Evolutionary conservation across 1,284 basidiomycete genomes (phyloP), one percentile per base, ranked within the genome.

Genomic region (Trametes polyzona): DNA sequence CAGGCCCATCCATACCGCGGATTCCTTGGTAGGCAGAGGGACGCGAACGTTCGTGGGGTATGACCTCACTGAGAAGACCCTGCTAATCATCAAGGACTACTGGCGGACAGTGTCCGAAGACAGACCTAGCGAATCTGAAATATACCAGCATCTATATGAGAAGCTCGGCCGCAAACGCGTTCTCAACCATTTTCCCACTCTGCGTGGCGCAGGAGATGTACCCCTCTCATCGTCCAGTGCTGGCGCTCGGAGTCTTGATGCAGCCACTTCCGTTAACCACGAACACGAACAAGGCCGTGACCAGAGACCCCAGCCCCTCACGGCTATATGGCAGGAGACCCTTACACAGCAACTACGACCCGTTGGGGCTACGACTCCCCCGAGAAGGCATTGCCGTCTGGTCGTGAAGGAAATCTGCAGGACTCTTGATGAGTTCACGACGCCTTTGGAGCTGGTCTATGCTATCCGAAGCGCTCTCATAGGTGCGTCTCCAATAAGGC

Each of bases 1-100:
- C 10, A 17, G 46, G 5, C 33, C 46, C 7, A 2, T 9, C 16
- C 24, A 9, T 21, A 24, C 21, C 6, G 4, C 9, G n/a, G 33
- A 2, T 1, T 26, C 33, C 1, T 4, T 23, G 21, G 11, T 17
- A 2, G 44, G 46, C 0, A 36, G 33, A 8, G 33, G 44, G 7
- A 55, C 52, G 14, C 27, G 44, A 14, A 46, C 44, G 10, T 55
- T 46, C 27, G 19, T 47, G 4, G 52, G 33, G 19, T 48, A 37
- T 11, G 52, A 55, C 21, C 32, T 48, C 12, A n/a, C 14, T 7
- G 29, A 29, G 16, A 26, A 41, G 19, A 32, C 16, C 14, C 26
- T 26, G 7, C 37, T 55, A 1, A 48, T 26, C 16, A 32, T 55
- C 24, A 55, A 55, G 44, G 52, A 55, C 23, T 30, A 14, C 16